Base-by-base conservation (phyloP, 1,284 basidiomycete species). In the Trametes versicolor region DNA sequence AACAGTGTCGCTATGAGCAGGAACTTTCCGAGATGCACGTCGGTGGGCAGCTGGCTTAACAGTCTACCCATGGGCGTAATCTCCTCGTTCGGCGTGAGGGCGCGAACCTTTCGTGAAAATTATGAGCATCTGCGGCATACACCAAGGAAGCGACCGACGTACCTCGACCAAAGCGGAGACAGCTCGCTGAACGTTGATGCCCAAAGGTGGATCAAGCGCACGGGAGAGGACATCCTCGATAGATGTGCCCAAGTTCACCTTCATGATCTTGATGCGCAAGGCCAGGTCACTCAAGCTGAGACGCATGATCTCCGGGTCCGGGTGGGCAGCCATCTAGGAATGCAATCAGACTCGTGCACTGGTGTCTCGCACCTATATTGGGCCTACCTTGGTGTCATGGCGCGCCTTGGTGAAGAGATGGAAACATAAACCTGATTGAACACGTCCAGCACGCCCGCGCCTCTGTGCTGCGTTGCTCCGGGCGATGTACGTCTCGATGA, bases 21-120 rank as follows among this genome's bases (percentile, higher is more conserved):
- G 76, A 99, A 95, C 80, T 99, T 99, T 56, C 94, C 97, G 21
- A 99, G 87, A 75, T 99, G 96, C 32, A 99, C 97, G 74, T 99
- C 98, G 53, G 94, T 95, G 0, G 98, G 98, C 51, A 99, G 83
- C 75, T 95, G 94, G 80, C 94, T 95, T 51, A 99, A 83, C 36
- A 98, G 83, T 56, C 93, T 85, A 36, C 98, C 98, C 85, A 99
- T 93, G 0, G 96, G 92, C 2, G 98, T 99, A 71, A 99, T 98
- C 37, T 98, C 96, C 76, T 99, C 96, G 0, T 82, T 83, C 0
- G 87, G 73, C 0, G 96, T 98, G 58, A 99, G 80, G 5, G 97
- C 96, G 67, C 93, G 87, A 67, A 92, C 92, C 90, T 92, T 36
- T 29, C 9, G 55, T 21, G 41, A 23, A n/a, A 6, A n/a, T n/a